phyloP scores from a whole-genome alignment of 495 filamentous ascomycete genomes.

The Daldinia concentrica region DNA sequence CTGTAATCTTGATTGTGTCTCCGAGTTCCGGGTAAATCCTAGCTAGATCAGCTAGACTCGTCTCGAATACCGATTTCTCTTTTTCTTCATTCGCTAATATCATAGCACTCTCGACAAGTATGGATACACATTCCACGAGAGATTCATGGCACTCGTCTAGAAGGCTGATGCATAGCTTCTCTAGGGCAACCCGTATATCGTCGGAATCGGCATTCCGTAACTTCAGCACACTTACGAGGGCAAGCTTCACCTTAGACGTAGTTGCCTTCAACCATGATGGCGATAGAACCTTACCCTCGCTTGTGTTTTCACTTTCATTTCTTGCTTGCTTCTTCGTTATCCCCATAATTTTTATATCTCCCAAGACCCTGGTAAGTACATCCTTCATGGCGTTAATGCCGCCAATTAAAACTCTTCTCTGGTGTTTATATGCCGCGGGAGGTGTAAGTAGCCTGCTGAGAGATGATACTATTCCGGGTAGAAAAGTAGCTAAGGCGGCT shows the following conservation, averaged over 20 bases:
- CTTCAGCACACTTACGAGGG: slow-evolving; percentile 79
- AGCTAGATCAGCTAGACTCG: slow-evolving; percentile 66
- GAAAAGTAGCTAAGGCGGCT: slow-evolving; percentile 78
- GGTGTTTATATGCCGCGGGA: slow-evolving; percentile 68
- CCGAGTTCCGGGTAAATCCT: slow-evolving; percentile 69
- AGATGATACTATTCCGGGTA: slow-evolving; percentile 88
- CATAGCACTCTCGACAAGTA: slow-evolving; percentile 84
- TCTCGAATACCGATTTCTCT: slow-evolving; percentile 52
- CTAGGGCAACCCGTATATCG: slow-evolving; percentile 75
- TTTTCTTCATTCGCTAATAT: slow-evolving; percentile 68
- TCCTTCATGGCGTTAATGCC: slow-evolving; percentile 68
- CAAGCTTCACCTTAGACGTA: slow-evolving; percentile 82
- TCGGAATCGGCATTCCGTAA: slow-evolving; percentile 75
- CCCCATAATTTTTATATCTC: slow-evolving; percentile 64
- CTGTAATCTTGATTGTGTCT: slow-evolving; percentile 72
- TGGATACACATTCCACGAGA: slow-evolving; percentile 70
- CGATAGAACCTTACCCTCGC: slow-evolving; percentile 50
- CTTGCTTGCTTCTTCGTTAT: slow-evolving; percentile 48
- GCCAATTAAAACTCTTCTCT: slow-evolving; percentile 68
- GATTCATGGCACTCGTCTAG: slow-evolving; percentile 81
- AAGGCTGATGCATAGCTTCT: slow-evolving; percentile 74
- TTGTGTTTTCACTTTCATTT: slow-evolving; percentile 14
- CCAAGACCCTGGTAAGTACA: slow-evolving; percentile 70
- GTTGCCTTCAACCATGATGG: slow-evolving; percentile 85
- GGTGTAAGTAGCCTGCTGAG: slow-evolving; percentile 79